These are phyloP conservation scores for Antitrichia curtipendula DNA, from an alignment of 225 moss, liverwort and hornwort species.

Conservation along the genomic window DNA sequence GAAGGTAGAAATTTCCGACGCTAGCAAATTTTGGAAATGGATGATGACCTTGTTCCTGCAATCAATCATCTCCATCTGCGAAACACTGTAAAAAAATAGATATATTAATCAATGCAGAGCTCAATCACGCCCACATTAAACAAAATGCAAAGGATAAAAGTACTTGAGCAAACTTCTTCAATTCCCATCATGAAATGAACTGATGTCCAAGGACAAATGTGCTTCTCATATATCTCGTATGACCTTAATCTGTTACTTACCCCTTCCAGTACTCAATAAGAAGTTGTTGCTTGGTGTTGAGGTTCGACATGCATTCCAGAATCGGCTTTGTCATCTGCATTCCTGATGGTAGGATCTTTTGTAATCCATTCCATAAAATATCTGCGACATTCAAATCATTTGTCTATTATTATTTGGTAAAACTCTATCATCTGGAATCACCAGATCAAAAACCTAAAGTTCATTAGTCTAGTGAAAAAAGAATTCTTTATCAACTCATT, in stretches of 20 bases:
- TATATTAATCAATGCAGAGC: background rate
- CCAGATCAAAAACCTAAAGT: background rate
- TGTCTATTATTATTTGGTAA: background rate
- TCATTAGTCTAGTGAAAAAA: background rate
- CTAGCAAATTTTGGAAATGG: background rate
- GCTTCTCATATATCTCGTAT: background rate
- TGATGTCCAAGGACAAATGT: background rate
- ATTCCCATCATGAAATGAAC: background rate
- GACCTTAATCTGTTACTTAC: background rate
- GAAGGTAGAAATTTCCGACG: too few species aligned
- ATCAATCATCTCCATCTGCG: background rate
- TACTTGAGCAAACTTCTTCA: background rate
- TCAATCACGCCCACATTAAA: background rate
- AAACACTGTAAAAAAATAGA: background rate
- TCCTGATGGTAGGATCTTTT: background rate
- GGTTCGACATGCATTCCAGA: background rate
- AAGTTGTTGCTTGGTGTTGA: background rate
- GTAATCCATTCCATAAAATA: background rate
- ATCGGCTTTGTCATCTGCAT: background rate
- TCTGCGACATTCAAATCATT: background rate
- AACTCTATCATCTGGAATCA: background rate
- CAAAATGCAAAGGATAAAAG: background rate
- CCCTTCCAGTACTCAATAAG: background rate
- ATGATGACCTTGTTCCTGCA: background rate
- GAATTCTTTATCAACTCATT: background rate